phyloP scores from a whole-genome alignment of 2,329 filamentous ascomycete genomes.

The Penicillium sp. region DNA sequence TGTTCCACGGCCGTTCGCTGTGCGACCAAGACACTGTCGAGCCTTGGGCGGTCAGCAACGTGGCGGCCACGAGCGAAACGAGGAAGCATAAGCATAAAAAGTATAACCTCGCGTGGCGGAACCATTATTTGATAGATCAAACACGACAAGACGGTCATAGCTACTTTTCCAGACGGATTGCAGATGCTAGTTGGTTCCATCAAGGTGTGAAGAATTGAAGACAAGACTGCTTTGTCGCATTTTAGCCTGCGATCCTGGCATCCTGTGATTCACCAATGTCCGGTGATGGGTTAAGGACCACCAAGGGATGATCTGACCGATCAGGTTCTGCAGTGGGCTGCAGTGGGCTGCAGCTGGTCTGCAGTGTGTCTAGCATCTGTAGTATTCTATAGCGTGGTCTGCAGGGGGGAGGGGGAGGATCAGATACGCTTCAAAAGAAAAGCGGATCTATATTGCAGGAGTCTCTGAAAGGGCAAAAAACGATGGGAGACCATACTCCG shows the following conservation, averaged over 20 bases:
- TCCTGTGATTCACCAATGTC: neutral
- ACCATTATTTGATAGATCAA: conserved; percentile 5
- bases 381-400: neutral
- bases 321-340: neutral
- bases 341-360: too few species aligned
- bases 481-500: neutral
- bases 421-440: too few species aligned
- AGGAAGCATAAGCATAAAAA: conserved; percentile 13
- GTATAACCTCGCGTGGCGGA: conserved; percentile 15
- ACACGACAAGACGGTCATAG: too few species aligned
- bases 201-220: neutral
- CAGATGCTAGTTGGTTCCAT: conserved; percentile 2
- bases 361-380: too few species aligned
- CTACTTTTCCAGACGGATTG: too few species aligned
- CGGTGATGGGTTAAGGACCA: neutral
- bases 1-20: conserved; percentile 24
- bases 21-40: conserved; percentile 9
- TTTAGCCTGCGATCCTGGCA: neutral
- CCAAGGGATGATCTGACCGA: neutral
- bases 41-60: conserved; percentile 30
- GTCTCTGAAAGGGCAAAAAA: too few species aligned
- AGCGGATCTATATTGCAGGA: too few species aligned
- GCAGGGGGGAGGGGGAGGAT: neutral
- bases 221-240: neutral
- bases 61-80: conserved; percentile 40